A percentile compares a stretch with the other conserved stretches of the same genome.
Evolutionary conservation across 371 early-diverging fungal genomes (phyloP).

Genomic region (Polyrhizophydium stewartii): DNA sequence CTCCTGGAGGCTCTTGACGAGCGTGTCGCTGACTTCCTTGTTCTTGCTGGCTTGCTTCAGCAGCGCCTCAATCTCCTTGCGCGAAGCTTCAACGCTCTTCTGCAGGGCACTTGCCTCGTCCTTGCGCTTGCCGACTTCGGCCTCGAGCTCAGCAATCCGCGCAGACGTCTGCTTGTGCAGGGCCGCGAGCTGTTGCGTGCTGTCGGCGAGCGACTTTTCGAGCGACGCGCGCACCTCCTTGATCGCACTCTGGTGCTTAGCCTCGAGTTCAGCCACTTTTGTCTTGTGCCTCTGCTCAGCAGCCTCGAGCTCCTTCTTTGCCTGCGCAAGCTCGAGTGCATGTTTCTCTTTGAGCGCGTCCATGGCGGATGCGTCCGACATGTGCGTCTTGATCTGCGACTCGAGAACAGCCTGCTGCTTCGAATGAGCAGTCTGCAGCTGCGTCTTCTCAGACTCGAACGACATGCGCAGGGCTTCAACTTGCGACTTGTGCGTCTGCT

Average conservation of each 20-base stretch:
- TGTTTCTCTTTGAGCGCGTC: not conserved
- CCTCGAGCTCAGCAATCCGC: not conserved
- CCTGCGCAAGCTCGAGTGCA: not conserved
- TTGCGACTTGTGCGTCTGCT: too few relatives aligned
- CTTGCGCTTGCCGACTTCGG: not conserved
- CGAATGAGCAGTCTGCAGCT: too few relatives aligned
- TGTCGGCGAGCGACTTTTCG: not conserved
- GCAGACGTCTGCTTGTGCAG: not conserved
- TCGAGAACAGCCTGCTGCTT: too few relatives aligned
- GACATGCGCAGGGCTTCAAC: too few relatives aligned
- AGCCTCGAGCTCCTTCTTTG: not conserved
- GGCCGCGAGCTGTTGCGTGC: not conserved
- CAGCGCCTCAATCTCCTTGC: conserved; percentile 12
- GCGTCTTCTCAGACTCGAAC: too few relatives aligned
- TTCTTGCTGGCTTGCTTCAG: conserved; percentile 5
- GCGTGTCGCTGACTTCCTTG: conserved; percentile 15
- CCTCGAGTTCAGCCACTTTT: not conserved
- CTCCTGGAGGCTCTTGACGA: conserved; percentile 19
- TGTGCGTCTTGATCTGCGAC: too few relatives aligned
- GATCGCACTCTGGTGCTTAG: too few relatives aligned
- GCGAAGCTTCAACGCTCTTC: not conserved
- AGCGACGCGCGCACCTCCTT: not conserved
- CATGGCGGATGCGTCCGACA: not conserved
- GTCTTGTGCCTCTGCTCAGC: not conserved
- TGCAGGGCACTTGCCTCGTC: not conserved